Evolutionary conservation across 495 filamentous ascomycete species (phyloP), one percentile per base, ranked within the genome.

Genomic region (Penicillium chermesinum): DNA sequence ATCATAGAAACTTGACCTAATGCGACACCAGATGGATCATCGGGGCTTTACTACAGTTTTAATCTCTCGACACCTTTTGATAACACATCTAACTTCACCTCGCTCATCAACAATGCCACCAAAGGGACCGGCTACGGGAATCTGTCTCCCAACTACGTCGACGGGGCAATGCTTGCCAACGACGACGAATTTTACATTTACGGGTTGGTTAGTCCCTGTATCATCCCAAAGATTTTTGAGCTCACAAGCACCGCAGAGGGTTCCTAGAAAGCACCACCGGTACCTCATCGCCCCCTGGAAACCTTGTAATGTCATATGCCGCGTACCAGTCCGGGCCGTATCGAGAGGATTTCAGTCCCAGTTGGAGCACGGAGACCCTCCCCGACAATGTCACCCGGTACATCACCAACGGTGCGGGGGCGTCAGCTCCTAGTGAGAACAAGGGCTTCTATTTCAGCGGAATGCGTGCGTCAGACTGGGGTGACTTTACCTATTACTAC

Each of bases 361-460:
- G 70, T 8, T 80, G 76, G 54, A 10, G 60, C 19, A 38, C 58
- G 7, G 52, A 53, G 6, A 14, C 55, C 5, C 67, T 84, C 0
- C 58, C 76, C 0, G 35, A 53, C 7, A 59, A 56, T 19, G 48
- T 87, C 27, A 88, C 80, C 2, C 72, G 77, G 32, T 87, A 82
- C 57, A 58, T 89, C 35, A 78, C 83, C 4, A 78, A 76, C 49
- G 86, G 85, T 9, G 85, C 75, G 1, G 75, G 72, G 0, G 82
- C 75, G 7, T 84, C 74, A 10, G 80, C 78, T 4, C 84, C 85
- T 0, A 87, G 84, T 7, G 85, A 89, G 62, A 84, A 88, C 49
- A 72, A 78, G 44, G 84, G 78, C 0, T 89, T 83, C 68, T 86
- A 87, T 54, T 86, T 89, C 54, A 76, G 80, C 3, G 86, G 86